A percentile compares a stretch with the other conserved stretches of the same genome.
Conservation (phyloP, 1,284 basidiomycete species). For the Leccinum angustisporum region DNA sequence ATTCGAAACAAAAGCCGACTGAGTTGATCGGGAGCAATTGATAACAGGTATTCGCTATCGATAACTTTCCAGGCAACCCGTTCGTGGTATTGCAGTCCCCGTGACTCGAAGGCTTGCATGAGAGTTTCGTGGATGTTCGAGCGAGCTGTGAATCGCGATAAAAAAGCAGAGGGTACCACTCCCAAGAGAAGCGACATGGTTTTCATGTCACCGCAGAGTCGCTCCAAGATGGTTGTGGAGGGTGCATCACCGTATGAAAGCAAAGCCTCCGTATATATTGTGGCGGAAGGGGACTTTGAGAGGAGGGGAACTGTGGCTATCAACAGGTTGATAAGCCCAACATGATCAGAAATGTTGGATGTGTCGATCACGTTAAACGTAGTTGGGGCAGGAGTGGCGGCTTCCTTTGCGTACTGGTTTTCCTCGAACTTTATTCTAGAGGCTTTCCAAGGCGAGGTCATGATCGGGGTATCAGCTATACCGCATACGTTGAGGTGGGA, state of each 20-base stretch:
- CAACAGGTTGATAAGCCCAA: constrained; percentile 50
- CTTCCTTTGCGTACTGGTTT: constrained; percentile 33
- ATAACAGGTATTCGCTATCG: constrained; percentile 24
- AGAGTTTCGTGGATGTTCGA: constrained; percentile 45
- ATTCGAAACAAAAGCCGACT: constrained; percentile 43
- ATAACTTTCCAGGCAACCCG: constrained; percentile 43
- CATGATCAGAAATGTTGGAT: constrained; percentile 49
- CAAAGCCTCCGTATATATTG: constrained; percentile 46
- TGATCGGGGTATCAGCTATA: constrained; percentile 30
- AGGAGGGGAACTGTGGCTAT: constrained; percentile 41
- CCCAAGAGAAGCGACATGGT: constrained; percentile 43
- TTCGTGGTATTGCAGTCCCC: constrained; percentile 41
- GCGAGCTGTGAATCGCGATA: constrained; percentile 41
- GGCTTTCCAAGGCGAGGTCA: constrained; percentile 39
- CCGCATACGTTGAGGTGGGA: constrained; percentile 20
- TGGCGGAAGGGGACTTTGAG: constrained; percentile 24
- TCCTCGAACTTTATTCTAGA: constrained; percentile 36
- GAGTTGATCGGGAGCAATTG: constrained; percentile 33
- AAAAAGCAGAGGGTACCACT: constrained; percentile 41
- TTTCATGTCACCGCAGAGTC: constrained; percentile 39
- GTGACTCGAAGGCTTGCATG: background rate
- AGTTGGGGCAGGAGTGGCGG: constrained; percentile 33
- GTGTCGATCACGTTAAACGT: constrained; percentile 55
- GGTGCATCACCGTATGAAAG: constrained; percentile 30
- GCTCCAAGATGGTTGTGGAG: constrained; percentile 35